Base-by-base conservation (phyloP, 352 stramenopile species). In the Pythium vanterpoolii region DNA sequence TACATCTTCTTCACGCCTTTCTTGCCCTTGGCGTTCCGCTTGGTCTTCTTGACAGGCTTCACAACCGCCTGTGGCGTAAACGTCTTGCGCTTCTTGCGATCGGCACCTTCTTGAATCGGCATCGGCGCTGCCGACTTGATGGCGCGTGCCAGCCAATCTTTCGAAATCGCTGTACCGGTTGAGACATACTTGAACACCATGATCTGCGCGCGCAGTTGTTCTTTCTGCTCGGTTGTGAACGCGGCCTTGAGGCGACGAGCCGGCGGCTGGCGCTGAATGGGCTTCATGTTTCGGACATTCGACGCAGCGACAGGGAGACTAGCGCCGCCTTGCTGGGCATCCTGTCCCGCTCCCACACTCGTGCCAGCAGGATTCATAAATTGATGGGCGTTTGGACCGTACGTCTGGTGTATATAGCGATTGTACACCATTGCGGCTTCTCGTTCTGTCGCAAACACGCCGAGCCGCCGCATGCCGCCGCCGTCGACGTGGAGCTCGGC, bases 111-210 rank as follows among this genome's bases (percentile, higher is more conserved):
- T 53, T 92, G 79, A 5, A 86, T 69, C 26, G 84, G 74, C 34
- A 80, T 79, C 26, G 79, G 73, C 0, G 75, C 75, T 7, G 69
- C 86, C n/a, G 76, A 85, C 55, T 83, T 86, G 58, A 93, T 68
- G 8, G 86, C 86, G 21, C 83, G 74, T 21, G 66, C 74, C 16
- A 94, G 59, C 59, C 92, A 73, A 21, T 94, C 83, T 27, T 85
- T 88, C 27, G 85, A 78, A 47, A 95, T 95, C 2, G 74, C 79
- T 18, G 78, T 81, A 16, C 83, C 86, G 5, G 79, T 93, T 5
- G 84, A 89, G 19, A 83, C 90, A 64, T 90, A 95, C 55, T 96
- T 96, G 69, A 96, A 96, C 51, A 93, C 83, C 85, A 96, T 95
- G 64, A 96, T 96, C 57, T 96, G 87, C 33, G 87, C 83, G 51